Evolutionary conservation across 1,284 basidiomycete species (phyloP), one percentile per base, ranked within the genome.

Genomic region (Wallemia ichthyophaga): DNA sequence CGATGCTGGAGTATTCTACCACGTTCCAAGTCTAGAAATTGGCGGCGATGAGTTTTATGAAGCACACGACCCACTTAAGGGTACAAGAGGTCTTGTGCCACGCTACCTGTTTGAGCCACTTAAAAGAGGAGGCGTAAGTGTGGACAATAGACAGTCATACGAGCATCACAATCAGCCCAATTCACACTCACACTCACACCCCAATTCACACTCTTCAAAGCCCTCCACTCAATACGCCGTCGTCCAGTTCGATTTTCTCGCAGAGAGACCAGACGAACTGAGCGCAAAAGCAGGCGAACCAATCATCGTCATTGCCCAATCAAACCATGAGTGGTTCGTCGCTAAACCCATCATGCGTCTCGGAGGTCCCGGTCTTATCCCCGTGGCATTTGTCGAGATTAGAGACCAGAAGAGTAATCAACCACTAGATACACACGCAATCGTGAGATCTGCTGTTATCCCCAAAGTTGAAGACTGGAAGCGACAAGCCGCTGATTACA

Each of bases 391-490:
- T 69, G 89, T 99, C 63, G 83, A 95, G 71, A 83, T 98, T 48
- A 82, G 87, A 61, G 91, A 99, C 70, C 87, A 91, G 23, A 73
- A 78, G 5, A 87, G 91, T 1, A 88, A 83, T 56, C 74, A 77
- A 61, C 74, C 85, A 24, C 66, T 75, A 62, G 72, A 76, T 48
- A 48, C 37, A 48, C n/a, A 48, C 13, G n/a, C 37, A 17, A 75
- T 94, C 61, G 87, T 94, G 69, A 80, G 85, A 65, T 76, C 77
- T 25, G 85, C 85, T 23, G 81, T 83, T 61, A 75, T 98, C 15
- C 94, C 94, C 24, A 82, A 81, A 64, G 89, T 98, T 15, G 92
- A 96, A 68, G 91, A 96, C 64, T 99, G 94, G 94, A 96, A 96
- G 69, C 81, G 82, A 67, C 83, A 85, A 59, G 87, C 95, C 73